Evolutionary conservation across 768 basidiomycete species (phyloP), one percentile per base, ranked within the genome.

Genomic region (Boletus rubroflammeus): DNA sequence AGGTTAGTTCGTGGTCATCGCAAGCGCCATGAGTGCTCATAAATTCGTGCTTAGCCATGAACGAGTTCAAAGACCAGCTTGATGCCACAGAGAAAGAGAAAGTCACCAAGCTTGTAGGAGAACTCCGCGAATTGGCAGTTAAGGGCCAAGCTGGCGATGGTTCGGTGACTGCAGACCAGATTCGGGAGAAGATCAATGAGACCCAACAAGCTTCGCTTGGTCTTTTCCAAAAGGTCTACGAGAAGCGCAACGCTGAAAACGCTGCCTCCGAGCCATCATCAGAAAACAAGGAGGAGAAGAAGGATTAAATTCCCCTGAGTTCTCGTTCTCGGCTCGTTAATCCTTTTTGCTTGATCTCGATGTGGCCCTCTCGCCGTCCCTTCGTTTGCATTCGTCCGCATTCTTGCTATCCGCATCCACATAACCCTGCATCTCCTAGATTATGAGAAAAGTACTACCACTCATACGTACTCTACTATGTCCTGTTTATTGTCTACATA

Each of bases 181-280:
- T 99, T 76, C 88, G 91, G 67, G 88, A 89, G 70, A 94, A 93
- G 83, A 88, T 96, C 66, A 85, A 80, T 70, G 93, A 93, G 76
- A 93, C 93, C 5, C 96, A 98, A 68, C 86, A 90, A 64, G 96
- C 95, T 15, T 95, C 93, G 17, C 84, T 98, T 35, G 90, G 91
- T 55, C 86, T 98, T 55, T 98, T 98, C 95, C 90, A 96, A 75
- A 96, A 94, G 86, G 85, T 92, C 14, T 94, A 95, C 70, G 92
- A 94, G 81, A 96, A 96, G 83, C 84, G 88, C 54, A 83, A 82
- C 61, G 86, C 88, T 28, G 90, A 92, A 74, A 81, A 79, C 59
- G 75, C 69, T 36, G 67, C 81, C 19, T 75, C 80, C 21, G 52
- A 78, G 76, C 55, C 75, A 70, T 46, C 65, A 70, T 34, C 71